Evolutionary conservation across 2,329 filamentous ascomycete species (phyloP), one percentile per base, ranked within the genome.

Genomic region (Teratosphaeria zuluensis): DNA sequence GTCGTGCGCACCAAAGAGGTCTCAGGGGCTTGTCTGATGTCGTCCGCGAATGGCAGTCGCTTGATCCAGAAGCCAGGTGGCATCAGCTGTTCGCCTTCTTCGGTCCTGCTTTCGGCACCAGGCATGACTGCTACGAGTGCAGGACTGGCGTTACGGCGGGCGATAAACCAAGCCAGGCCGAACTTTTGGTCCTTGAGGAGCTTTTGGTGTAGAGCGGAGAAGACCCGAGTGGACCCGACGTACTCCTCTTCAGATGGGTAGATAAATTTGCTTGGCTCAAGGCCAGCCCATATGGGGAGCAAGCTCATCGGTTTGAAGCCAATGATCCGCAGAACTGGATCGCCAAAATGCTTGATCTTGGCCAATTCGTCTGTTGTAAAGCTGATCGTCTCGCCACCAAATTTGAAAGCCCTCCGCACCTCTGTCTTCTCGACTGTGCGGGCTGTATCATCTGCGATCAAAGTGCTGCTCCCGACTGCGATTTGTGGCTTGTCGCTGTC

Each of bases 201-300:
- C 70, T 95, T 97, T 67, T 91, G 87, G 76, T 95, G 91, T 24
- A 99, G 76, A 0, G 94, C 90, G 2, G 92, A 87, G 71, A 97
- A 99, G 2, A 96, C 91, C 7, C 94, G 86, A 0, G 91, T 95
- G 1, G 92, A 97, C 21, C 94, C 94, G 30, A 96, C 82, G 66
- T 86, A 95, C 62, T 90, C 88, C 63, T 91, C 87, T 74, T 99
- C 94, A 19, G 88, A 94, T 0, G 94, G 94, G 68, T 95, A 97
- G 59, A 99, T 89, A 73, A 96, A 99, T 0, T 85, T 90, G 0
- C 92, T 89, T 66, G 92, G 91, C 69, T 89, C 90, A 54, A 89
- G 80, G 35, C 89, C 91, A 1, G 90, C 89, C 91, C 92, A 96
- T 19, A 87, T 79, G 0, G 89, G 88, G 1, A 96, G 78, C 67